Evolutionary conservation across 78 protist species (phyloP), one percentile per base, ranked within the genome.

Genomic region (Guillardia theta): DNA sequence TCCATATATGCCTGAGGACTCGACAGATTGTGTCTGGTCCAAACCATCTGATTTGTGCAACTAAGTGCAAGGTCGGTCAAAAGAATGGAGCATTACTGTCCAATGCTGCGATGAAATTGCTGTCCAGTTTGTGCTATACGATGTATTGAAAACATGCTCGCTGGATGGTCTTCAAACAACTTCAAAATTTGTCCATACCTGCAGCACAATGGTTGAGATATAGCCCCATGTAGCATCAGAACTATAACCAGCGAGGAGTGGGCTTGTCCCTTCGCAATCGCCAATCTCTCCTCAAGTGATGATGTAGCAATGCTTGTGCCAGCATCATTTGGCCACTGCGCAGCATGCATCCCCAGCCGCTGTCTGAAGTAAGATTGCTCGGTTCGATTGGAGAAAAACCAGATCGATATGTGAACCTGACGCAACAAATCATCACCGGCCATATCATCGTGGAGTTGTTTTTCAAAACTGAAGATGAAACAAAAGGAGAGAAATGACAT

Each of bases 281-380:
- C 90, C 90, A 78, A 19, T 78, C 90, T 10, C 90, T 45, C 10
- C 90, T 45, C 37, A 78, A 50, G 90, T 78, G 24, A 30, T 43
- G 90, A 30, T 37, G 48, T 4, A 78, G 90, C 44, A 78, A 36
- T 0, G 76, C 93, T 10, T 88, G 76, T 18, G 93, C 93, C 64
- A 88, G 45, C 93, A 88, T 88, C 93, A 88, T 88, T 43, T 88
- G 93, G 39, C 93, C 93, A 4, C 41, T 22, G n/a, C 93, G 93
- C 39, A 88, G 93, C 93, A 88, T 88, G 37, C 93, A 88, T 18
- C 93, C 93, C 93, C 93, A 88, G 54, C 93, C 93, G 1, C 76
- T 48, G 62, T 88, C 93, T 41, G 93, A 48, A 22, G 93, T 88
- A 1, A 45, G 62, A 10, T 12, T 88, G 41, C 47, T 22, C 44